Evolutionary conservation across 2,329 filamentous ascomycete species (phyloP).

Genomic region (Cercospora berteroae): DNA sequence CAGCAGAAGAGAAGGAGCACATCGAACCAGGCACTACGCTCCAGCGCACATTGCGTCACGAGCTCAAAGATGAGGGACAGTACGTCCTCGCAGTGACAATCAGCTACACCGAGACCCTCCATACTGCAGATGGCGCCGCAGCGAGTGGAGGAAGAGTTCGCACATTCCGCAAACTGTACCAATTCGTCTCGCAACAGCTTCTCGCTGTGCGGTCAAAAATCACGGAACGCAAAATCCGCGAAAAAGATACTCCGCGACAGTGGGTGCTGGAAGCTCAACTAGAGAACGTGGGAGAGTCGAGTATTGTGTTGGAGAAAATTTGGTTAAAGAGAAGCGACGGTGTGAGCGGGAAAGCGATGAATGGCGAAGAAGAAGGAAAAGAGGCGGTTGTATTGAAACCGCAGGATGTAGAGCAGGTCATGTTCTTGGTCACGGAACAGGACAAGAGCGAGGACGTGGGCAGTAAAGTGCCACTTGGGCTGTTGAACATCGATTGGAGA

Average conservation of each 20-base stretch:
- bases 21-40: conserved; percentile 64
- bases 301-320: conserved; percentile 70
- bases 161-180: conserved; percentile 92
- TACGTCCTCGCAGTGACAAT: conserved; percentile 92
- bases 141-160: conserved; percentile 63
- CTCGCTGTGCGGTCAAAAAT: conserved; percentile 89
- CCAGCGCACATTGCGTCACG: conserved; percentile 79
- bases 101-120: conserved; percentile 79
- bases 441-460: conserved; percentile 45
- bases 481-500: conserved; percentile 83
- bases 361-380: conserved; percentile 33
- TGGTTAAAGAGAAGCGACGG: conserved; percentile 33
- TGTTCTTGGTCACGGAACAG: conserved; percentile 53
- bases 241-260: conserved; percentile 41
- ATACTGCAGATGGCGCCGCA: conserved; percentile 41
- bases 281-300: conserved; percentile 86
- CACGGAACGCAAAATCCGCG: conserved; percentile 52
- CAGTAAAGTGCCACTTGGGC: conserved; percentile 66
- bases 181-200: conserved; percentile 89
- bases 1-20: conserved; percentile 40
- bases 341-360: conserved; percentile 28
- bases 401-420: conserved; percentile 64
- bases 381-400: conserved; percentile 53
- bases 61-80: conserved; percentile 89
- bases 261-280: conserved; percentile 92